Conservation (phyloP, 306 rosid genomes). For the Dalbergia oliveri region DNA sequence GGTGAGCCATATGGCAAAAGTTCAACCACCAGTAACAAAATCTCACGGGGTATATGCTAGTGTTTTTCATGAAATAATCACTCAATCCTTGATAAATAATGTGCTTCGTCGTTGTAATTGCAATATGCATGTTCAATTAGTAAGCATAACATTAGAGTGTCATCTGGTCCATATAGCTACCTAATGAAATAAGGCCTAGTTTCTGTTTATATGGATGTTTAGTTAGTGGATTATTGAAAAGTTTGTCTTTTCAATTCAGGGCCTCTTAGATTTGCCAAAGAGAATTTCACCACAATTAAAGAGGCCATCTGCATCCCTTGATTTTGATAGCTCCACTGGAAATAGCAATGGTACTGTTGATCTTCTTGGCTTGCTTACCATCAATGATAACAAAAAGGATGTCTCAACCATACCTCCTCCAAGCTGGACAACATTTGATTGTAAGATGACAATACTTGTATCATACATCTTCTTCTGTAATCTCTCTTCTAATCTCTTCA, state of each 20-base stretch:
- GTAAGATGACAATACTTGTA: conserved; percentile 57
- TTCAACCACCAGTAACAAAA: conserved; percentile 48
- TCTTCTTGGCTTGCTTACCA: conserved; percentile 52
- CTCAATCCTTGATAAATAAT: conserved; percentile 15
- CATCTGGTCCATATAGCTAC: no score
- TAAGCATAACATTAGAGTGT: no score
- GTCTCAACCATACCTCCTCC: conserved; percentile 54
- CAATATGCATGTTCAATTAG: background rate
- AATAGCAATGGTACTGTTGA: conserved; percentile 51
- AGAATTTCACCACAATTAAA: conserved; percentile 45
- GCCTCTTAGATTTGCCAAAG: conserved; percentile 55
- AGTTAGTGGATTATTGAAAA: conserved; percentile 17
- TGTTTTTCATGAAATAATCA: conserved; percentile 22
- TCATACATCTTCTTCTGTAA: conserved; percentile 20
- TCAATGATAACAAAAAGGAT: conserved; percentile 52
- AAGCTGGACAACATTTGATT: conserved; percentile 82
- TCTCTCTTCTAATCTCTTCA: conserved; percentile 25
- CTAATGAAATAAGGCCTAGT: no score
- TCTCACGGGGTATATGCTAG: conserved; percentile 56
- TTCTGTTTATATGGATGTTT: no score
- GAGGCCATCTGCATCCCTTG: conserved; percentile 54
- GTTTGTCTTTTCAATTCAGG: conserved; percentile 53
- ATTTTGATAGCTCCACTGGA: conserved; percentile 43
- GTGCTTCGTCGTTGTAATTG: conserved; percentile 1
- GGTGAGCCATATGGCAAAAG: conserved; percentile 48